Conservation (phyloP, 768 basidiomycete genomes). For the Nidularia pulvinata region DNA sequence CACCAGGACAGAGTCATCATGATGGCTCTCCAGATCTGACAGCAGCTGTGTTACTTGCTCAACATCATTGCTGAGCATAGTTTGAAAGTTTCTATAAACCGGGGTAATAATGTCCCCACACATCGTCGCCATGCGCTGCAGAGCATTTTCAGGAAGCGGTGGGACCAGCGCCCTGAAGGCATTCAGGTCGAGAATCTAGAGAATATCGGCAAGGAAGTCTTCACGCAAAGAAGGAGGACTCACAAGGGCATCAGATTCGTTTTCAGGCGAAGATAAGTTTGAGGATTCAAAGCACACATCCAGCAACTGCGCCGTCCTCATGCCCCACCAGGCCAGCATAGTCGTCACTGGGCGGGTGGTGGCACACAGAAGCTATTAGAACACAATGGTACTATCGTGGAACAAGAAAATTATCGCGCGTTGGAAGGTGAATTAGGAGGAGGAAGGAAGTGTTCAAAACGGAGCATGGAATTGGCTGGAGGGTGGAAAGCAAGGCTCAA, state of each 20-base stretch:
- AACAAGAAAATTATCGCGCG: too few species aligned
- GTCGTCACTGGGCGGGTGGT: too few species aligned
- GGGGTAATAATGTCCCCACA: slow-evolving; percentile 27
- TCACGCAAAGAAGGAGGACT: too few species aligned
- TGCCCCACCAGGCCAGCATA: slow-evolving; percentile 23
- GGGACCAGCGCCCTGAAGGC: slow-evolving; percentile 17
- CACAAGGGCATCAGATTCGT: slow-evolving; percentile 20
- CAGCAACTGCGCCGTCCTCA: slow-evolving; percentile 13
- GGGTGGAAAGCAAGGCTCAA: too few species aligned
- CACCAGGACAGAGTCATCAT: slow-evolving; percentile 10
- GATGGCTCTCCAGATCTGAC: slow-evolving; percentile 31
- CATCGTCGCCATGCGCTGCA: slow-evolving; percentile 20
- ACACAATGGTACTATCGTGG: too few species aligned
- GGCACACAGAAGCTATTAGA: too few species aligned
- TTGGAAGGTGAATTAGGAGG: too few species aligned
- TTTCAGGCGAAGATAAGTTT: slow-evolving; percentile 7
- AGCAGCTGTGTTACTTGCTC: slow-evolving; percentile 39
- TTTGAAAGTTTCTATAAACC: slow-evolving; percentile 29
- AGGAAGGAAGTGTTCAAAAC: too few species aligned
- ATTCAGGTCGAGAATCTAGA: slow-evolving; percentile 16
- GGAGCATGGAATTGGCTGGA: too few species aligned
- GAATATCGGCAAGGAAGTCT: neutral
- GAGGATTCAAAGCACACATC: slow-evolving; percentile 18
- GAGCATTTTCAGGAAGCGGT: slow-evolving; percentile 19
- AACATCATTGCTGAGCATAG: slow-evolving; percentile 32